A percentile compares a stretch with the other conserved stretches of the same genome.
Conservation (phyloP, 805 yeast genomes). For the Metschnikowia bowlesiae region DNA sequence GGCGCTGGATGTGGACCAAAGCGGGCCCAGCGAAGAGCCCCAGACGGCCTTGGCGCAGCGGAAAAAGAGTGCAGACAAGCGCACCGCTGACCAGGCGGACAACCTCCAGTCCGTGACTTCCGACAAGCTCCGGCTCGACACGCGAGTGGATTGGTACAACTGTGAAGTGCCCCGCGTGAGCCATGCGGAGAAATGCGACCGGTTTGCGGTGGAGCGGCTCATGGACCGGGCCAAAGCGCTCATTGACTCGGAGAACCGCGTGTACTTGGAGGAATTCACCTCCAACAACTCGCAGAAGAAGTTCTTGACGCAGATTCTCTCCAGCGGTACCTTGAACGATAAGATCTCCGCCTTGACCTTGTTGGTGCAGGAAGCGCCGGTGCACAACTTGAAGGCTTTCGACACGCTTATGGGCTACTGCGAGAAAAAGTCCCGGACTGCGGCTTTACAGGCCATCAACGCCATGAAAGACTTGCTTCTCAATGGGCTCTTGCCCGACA, state of each 20-base stretch:
- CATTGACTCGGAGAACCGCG: slow-evolving; percentile 64
- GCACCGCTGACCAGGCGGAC: slow-evolving; percentile 24
- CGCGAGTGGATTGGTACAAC: slow-evolving; percentile 74
- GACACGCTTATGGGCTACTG: slow-evolving; percentile 76
- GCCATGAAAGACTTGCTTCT: slow-evolving; percentile 85
- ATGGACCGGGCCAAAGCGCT: slow-evolving; percentile 61
- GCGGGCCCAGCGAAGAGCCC: background rate
- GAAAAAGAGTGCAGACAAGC: background rate
- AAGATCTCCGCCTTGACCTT: slow-evolving; percentile 92
- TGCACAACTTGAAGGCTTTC: slow-evolving; percentile 80
- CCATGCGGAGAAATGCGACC: slow-evolving; percentile 37
- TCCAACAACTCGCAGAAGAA: slow-evolving; percentile 76
- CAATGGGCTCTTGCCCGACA: slow-evolving; percentile 79
- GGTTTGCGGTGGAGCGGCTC: slow-evolving; percentile 57
- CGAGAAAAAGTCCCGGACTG: slow-evolving; percentile 87
- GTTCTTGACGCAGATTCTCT: slow-evolving; percentile 81
- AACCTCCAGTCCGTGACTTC: slow-evolving; percentile 49
- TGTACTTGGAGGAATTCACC: slow-evolving; percentile 68
- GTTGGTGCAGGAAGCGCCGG: slow-evolving; percentile 90
- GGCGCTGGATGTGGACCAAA: slow-evolving; percentile 21
- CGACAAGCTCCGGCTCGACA: slow-evolving; percentile 54
- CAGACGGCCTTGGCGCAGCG: no score
- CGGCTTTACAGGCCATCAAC: slow-evolving; percentile 84
- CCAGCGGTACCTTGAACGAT: slow-evolving; percentile 92
- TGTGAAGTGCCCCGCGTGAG: slow-evolving; percentile 32